Evolutionary conservation across 1,284 basidiomycete genomes (phyloP), one percentile per base, ranked within the genome.

Genomic region (Tilletia caries): DNA sequence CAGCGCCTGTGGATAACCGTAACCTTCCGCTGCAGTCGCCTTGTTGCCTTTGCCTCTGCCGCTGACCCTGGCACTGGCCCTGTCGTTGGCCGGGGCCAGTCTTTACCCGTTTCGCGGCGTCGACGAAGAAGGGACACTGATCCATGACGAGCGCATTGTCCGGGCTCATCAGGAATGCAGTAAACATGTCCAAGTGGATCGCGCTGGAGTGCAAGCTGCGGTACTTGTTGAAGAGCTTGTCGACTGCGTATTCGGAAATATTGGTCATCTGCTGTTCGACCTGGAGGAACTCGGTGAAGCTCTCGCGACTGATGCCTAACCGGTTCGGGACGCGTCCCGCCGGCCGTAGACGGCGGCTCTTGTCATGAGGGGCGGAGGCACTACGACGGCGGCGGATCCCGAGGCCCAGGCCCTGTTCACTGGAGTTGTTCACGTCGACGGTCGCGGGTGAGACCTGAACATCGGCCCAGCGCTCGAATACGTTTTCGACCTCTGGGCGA

Each of bases 401-500:
- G 6, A 12, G 23, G 23, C 54, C 54, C 32, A 27, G 54, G 23
- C 54, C 54, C 32, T 60, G 54, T 1, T 60, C 10, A 52, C 50
- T 25, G 6, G 50, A 52, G 50, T 8, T 6, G 12, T 6, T 8
- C 6, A 13, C 15, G 12, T 52, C 50, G n/a, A n/a, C n/a, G n/a
- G n/a, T n/a, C n/a, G n/a, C n/a, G n/a, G n/a, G 43, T 10, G 10
- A 10, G 43, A 44, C 43, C 32, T 32, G 29, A 3, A 54, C 33
- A 64, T 78, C 78, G 0, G 78, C 76, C 73, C 71, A 70, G 12
- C 64, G 64, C 2, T 69, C 66, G 70, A 83, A 83, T 67, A 85
- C 81, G 1, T 85, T 78, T 66, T 91, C 89, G 1, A 98, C 85
- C 73, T 98, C 95, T n/a, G n/a, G n/a, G n/a, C n/a, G n/a, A n/a